These are phyloP conservation scores for Casuarina glauca DNA, from an alignment of 306 rosid genomes.

Conservation along the genomic window DNA sequence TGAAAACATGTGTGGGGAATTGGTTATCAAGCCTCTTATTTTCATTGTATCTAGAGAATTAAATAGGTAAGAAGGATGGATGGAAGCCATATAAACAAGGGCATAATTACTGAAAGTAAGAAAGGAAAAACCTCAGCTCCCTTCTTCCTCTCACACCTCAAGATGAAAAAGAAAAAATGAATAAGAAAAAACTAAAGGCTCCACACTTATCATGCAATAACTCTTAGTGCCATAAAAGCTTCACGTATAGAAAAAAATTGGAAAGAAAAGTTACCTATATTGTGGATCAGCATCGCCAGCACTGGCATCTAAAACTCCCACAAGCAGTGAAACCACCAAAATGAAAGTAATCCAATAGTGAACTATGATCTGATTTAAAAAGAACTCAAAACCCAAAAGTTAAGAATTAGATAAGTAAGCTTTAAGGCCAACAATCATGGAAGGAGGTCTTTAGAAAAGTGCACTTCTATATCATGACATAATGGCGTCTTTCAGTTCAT, in stretches of 20 bases:
- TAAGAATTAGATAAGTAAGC: slow-evolving; percentile 15
- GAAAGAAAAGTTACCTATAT: slow-evolving; percentile 49
- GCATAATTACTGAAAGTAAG: neutral
- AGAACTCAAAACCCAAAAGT: slow-evolving; percentile 20
- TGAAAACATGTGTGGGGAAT: neutral
- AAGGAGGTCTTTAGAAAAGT: neutral
- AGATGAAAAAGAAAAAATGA: neutral
- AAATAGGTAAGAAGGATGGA: neutral
- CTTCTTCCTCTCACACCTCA: neutral
- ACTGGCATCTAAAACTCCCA: slow-evolving; percentile 59
- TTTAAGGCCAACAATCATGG: neutral
- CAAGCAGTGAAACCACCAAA: slow-evolving; percentile 45
- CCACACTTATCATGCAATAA: neutral
- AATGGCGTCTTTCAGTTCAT: neutral
- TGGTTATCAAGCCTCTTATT: neutral
- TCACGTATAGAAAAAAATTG: neutral
- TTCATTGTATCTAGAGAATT: neutral
- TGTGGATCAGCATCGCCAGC: slow-evolving; percentile 77
- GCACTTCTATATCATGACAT: neutral
- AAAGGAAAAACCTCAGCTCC: neutral
- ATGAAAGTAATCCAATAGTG: slow-evolving; percentile 45
- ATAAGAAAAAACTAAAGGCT: neutral
- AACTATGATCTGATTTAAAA: slow-evolving; percentile 56
- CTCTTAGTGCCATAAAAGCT: neutral
- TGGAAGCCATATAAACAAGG: neutral